phyloP scores from a whole-genome alignment of 345 rosid genomes.

The Boechera stricta region DNA sequence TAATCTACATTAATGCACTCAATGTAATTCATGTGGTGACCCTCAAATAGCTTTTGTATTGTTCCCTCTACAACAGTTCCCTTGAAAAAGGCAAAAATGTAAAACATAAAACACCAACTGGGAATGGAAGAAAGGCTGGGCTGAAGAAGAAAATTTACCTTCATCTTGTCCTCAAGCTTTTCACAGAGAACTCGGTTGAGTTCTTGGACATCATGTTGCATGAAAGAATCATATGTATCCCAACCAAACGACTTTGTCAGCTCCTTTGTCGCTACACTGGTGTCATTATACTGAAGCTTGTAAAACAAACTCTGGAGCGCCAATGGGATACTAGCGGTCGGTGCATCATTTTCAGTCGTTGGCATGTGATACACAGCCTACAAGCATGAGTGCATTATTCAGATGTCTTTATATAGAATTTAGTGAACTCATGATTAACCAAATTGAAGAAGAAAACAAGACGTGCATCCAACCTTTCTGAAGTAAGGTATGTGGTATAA shows the following conservation, averaged over 20 bases:
- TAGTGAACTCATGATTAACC: background rate
- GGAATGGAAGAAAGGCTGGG: slow-evolving; percentile 2
- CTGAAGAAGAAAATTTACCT: slow-evolving; percentile 56
- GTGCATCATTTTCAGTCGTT: slow-evolving; percentile 96
- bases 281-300: slow-evolving; percentile 92
- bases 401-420: slow-evolving; percentile 28
- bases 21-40: slow-evolving; percentile 98
- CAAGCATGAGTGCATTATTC: slow-evolving; percentile 30
- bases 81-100: slow-evolving; percentile 46
- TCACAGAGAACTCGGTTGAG: slow-evolving; percentile 92
- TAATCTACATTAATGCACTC: slow-evolving; percentile 97
- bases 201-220: slow-evolving; percentile 99
- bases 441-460: slow-evolving; percentile 25
- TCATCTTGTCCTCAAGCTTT: slow-evolving; percentile 98
- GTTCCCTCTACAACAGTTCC: slow-evolving; percentile 99
- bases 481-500: slow-evolving; percentile 89
- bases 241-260: slow-evolving; percentile 97
- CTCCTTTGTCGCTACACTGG: slow-evolving; percentile 94
- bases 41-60: slow-evolving; percentile 94
- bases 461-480: slow-evolving; percentile 69
- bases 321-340: slow-evolving; percentile 93
- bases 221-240: slow-evolving; percentile 97
- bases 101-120: slow-evolving; percentile 34
- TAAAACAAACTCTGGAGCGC: slow-evolving; percentile 96
- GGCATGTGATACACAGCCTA: slow-evolving; percentile 99